Evolutionary conservation across 192 early-diverging fungal genomes (phyloP).

Genomic region (Podila epigama): DNA sequence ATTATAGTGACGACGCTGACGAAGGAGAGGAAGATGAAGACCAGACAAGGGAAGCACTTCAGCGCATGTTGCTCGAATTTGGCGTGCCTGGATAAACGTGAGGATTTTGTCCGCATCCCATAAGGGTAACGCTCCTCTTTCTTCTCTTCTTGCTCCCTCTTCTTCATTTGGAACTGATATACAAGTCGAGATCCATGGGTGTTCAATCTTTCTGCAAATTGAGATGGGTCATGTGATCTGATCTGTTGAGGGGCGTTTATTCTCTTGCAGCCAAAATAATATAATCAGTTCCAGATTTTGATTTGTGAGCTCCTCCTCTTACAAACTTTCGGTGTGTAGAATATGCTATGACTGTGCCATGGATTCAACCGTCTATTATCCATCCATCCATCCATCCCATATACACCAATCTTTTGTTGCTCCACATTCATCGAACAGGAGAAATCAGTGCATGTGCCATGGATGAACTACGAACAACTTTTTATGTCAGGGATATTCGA

Average conservation of each 20-base stretch:
- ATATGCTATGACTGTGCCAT: neutral
- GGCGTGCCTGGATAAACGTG: neutral
- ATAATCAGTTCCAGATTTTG: neutral
- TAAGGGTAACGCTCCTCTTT: neutral
- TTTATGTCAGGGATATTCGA: too few species aligned
- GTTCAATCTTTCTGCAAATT: too few species aligned
- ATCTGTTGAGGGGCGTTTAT: too few species aligned
- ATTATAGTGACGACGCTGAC: conserved; percentile 1
- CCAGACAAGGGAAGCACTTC: conserved; percentile 6
- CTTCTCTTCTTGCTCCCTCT: too few species aligned
- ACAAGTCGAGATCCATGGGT: too few species aligned
- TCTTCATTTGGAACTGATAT: too few species aligned
- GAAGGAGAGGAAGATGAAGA: conserved; percentile 19
- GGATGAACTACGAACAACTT: neutral
- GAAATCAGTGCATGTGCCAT: neutral
- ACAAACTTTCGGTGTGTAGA: conserved; percentile 1
- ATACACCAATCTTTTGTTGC: neutral
- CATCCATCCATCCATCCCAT: conserved; percentile 18
- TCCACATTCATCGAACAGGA: neutral
- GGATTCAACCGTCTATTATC: neutral
- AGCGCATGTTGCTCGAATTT: conserved; percentile 9
- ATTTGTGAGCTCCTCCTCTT: neutral
- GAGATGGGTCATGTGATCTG: too few species aligned
- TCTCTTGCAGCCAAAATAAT: neutral
- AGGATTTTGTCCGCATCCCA: neutral